A percentile compares a stretch with the other conserved stretches of the same genome.
phyloP scores from a whole-genome alignment of 352 stramenopile species.

The Pythium brassicae region DNA sequence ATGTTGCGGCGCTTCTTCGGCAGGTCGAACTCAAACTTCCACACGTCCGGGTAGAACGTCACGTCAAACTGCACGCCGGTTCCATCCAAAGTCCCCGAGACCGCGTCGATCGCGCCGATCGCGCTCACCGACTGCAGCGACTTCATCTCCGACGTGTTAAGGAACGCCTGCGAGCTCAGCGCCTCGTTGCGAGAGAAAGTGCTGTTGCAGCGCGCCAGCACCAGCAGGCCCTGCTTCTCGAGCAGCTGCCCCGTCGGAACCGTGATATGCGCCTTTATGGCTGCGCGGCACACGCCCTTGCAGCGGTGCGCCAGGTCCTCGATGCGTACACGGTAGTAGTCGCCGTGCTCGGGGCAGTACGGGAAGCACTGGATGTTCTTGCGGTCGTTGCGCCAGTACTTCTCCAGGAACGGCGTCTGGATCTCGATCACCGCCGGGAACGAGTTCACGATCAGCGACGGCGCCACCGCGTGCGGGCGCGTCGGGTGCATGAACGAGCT shows the following conservation, averaged over 20 bases:
- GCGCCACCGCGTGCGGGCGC: conserved; percentile 14
- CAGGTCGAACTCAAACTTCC: conserved; percentile 88
- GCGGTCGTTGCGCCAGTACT: conserved; percentile 90
- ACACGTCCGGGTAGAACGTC: conserved; percentile 85
- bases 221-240: conserved; percentile 34
- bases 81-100: conserved; percentile 28
- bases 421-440: conserved; percentile 68
- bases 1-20: conserved; percentile 82
- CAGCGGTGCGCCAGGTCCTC: conserved; percentile 77
- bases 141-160: conserved; percentile 62
- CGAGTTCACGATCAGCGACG: conserved; percentile 11
- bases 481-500: conserved; percentile 42
- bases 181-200: conserved; percentile 69
- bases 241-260: conserved; percentile 42
- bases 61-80: conserved; percentile 67
- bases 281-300: conserved; percentile 81
- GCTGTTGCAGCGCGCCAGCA: conserved; percentile 81
- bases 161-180: conserved; percentile 40
- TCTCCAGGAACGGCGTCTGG: conserved; percentile 79
- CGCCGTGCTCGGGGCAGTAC: conserved; percentile 84
- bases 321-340: conserved; percentile 88
- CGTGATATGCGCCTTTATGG: conserved; percentile 66
- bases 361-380: conserved; percentile 93
- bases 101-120: conserved; percentile 57
- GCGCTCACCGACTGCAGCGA: conserved; percentile 64